Conservation (phyloP, 1,284 basidiomycete genomes). For the Ustilago loliicola region DNA sequence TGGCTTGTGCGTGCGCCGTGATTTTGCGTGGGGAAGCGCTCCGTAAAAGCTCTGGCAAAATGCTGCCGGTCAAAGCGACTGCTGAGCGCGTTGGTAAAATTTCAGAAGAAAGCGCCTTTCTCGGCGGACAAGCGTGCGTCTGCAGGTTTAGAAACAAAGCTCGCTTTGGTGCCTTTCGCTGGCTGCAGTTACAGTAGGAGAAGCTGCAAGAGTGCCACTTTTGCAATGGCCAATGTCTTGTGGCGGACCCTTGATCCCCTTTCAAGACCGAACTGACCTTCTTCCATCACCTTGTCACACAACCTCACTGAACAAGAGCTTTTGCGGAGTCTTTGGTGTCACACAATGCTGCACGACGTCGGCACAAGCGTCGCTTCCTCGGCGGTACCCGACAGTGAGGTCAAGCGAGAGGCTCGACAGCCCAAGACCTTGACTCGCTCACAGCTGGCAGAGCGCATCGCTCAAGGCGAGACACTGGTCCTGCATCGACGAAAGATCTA, state of each 20-base stretch:
- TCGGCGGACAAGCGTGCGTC: neutral
- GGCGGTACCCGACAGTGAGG: neutral
- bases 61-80: neutral
- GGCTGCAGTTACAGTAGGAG: neutral
- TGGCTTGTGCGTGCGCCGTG: conserved; percentile 23
- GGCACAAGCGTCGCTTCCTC: conserved; percentile 14
- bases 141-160: conserved; percentile 9
- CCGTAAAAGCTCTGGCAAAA: neutral
- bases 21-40: neutral
- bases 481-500: conserved; percentile 84
- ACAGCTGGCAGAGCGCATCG: conserved; percentile 63
- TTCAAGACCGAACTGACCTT: neutral
- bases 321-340: neutral
- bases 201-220: conserved; percentile 7
- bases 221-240: neutral
- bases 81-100: neutral
- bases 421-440: conserved; percentile 54
- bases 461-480: conserved; percentile 77
- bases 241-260: conserved; percentile 2
- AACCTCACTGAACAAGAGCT: neutral
- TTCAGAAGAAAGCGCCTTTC: neutral
- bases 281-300: neutral
- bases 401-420: conserved; percentile 14
- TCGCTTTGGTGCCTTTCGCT: conserved; percentile 2
- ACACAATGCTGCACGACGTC: conserved; percentile 10